Conservation (phyloP, 192 early-diverging fungal genomes). For the Lobulomyces angularis region DNA sequence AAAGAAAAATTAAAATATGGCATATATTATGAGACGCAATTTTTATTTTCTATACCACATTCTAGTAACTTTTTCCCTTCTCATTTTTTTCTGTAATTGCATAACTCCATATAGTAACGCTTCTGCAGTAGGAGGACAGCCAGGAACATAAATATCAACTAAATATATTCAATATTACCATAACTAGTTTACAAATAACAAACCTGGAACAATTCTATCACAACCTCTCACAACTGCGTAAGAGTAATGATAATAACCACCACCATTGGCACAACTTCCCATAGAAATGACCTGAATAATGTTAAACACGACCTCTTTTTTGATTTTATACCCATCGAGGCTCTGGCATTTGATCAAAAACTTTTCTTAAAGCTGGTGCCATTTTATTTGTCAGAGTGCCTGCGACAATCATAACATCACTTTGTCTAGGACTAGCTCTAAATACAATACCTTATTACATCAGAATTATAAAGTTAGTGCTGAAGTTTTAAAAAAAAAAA, state of each 20-base stretch:
- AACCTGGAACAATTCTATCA: constrained; percentile 87
- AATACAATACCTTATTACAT: too few relatives aligned
- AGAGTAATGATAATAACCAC: constrained; percentile 98
- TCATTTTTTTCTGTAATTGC: constrained; percentile 98
- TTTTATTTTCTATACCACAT: constrained; percentile 39
- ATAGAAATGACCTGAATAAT: too few relatives aligned
- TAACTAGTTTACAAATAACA: too few relatives aligned
- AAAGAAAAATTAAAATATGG: too few relatives aligned
- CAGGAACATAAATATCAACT: constrained; percentile 86
- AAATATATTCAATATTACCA: too few relatives aligned
- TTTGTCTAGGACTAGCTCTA: constrained; percentile 91
- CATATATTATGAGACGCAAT: not conserved
- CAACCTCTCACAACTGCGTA: constrained; percentile 93
- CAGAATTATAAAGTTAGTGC: too few relatives aligned
- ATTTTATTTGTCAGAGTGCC: constrained; percentile 98
- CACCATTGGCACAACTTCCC: constrained; percentile 92
- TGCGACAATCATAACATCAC: constrained; percentile 98
- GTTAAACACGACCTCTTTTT: too few relatives aligned
- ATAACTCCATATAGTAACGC: constrained; percentile 92
- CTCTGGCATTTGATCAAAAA: constrained; percentile 79
- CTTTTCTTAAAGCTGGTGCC: constrained; percentile 75
- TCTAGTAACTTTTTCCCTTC: constrained; percentile 41
- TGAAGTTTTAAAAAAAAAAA: too few relatives aligned
- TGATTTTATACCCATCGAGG: constrained; percentile 98
- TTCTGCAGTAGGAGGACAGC: constrained; percentile 94